These are phyloP conservation scores for Gynandropsis gynandra DNA, from an alignment of 345 rosid species.

Conservation along the genomic window DNA sequence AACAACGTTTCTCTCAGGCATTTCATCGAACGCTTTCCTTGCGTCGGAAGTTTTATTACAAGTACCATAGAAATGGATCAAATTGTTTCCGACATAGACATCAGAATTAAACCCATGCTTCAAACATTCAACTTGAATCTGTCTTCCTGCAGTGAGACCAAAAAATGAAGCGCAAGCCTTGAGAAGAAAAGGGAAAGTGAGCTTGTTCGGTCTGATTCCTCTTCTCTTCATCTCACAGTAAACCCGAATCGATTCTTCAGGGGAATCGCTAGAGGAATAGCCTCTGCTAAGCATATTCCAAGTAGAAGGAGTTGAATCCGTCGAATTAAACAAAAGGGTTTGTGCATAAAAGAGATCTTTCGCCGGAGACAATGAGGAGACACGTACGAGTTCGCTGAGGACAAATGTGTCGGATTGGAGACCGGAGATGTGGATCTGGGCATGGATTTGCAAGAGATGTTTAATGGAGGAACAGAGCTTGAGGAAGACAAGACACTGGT, in stretches of 20 bases:
- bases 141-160: constrained; percentile 51
- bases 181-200: constrained; percentile 65
- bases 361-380: constrained; percentile 43
- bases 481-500: constrained; percentile 42
- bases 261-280: constrained; percentile 45
- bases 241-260: constrained; percentile 44
- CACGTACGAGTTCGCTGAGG: constrained; percentile 41
- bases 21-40: constrained; percentile 60
- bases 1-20: constrained; percentile 52
- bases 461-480: constrained; percentile 42
- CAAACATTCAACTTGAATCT: constrained; percentile 51
- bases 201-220: constrained; percentile 49
- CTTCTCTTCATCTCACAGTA: constrained; percentile 52
- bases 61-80: constrained; percentile 62
- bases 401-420: constrained; percentile 45
- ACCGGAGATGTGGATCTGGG: constrained; percentile 46
- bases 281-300: constrained; percentile 68
- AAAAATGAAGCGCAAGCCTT: constrained; percentile 50
- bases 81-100: constrained; percentile 55
- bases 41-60: constrained; percentile 52
- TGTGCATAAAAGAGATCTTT: constrained; percentile 41
- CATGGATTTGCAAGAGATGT: constrained; percentile 54
- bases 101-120: constrained; percentile 60
- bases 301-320: constrained; percentile 35
- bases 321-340: constrained; percentile 34